A percentile compares a stretch with the other conserved stretches of the same genome.
Conservation (phyloP, 2,329 filamentous ascomycete species). For the Aaosphaeria arxii region DNA sequence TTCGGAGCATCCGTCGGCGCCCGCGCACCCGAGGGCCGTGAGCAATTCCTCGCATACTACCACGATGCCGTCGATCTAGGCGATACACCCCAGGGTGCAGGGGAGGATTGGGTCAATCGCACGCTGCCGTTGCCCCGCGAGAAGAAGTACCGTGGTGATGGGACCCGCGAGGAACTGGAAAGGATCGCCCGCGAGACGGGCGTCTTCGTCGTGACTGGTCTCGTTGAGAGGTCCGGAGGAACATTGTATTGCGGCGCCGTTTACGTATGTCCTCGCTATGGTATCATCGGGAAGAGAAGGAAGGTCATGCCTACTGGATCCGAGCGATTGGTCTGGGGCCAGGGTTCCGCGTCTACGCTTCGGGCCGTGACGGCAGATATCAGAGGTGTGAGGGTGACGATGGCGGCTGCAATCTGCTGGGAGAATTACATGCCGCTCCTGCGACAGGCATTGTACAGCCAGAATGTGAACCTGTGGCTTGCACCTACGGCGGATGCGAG, state of each 20-base stretch:
- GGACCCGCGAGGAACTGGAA: constrained; percentile 79
- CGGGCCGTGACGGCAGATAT: constrained; percentile 77
- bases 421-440: constrained; percentile 95
- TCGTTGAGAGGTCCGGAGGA: constrained; percentile 77
- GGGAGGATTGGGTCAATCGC: constrained; percentile 67
- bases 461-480: constrained; percentile 89
- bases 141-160: constrained; percentile 60
- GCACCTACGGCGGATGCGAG: constrained; percentile 85
- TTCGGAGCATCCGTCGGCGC: constrained; percentile 76
- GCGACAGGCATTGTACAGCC: constrained; percentile 77
- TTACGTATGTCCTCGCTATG: constrained; percentile 73
- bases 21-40: constrained; percentile 66
- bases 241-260: constrained; percentile 81
- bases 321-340: constrained; percentile 85
- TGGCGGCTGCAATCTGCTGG: constrained; percentile 91
- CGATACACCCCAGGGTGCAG: constrained; percentile 69
- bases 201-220: constrained; percentile 76
- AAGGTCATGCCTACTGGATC: constrained; percentile 91
- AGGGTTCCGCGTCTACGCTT: constrained; percentile 76
- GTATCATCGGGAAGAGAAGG: constrained; percentile 77
- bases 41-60: constrained; percentile 82
- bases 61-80: constrained; percentile 77
- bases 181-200: constrained; percentile 71
- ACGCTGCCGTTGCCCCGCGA: constrained; percentile 52
- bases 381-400: constrained; percentile 72